Percentiles rank a stretch among this genome's conserved stretches.
Conservation (phyloP, 345 rosid species). For the Physaria fendleri region DNA sequence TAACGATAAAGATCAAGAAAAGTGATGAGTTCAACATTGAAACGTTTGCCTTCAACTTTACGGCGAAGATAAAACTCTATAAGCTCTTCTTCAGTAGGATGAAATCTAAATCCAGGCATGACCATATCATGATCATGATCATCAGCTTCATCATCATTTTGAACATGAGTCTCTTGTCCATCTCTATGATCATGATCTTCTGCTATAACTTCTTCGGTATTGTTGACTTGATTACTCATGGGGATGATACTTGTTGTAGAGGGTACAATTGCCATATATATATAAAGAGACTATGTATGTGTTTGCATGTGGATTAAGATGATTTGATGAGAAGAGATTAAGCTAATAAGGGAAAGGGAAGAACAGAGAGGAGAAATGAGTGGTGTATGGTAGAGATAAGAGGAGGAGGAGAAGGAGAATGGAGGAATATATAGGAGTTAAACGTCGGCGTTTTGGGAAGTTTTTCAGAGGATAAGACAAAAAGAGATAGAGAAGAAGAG, state of each 20-base stretch:
- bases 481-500: too few relatives aligned
- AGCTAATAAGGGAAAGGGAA: constrained; percentile 25
- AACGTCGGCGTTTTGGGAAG: constrained; percentile 22
- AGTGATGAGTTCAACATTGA: constrained; percentile 96
- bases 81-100: constrained; percentile 98
- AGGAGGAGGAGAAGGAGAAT: constrained; percentile 19
- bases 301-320: constrained; percentile 26
- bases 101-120: constrained; percentile 98
- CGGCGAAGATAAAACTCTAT: constrained; percentile 99
- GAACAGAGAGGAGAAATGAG: constrained; percentile 25
- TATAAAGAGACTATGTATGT: too few relatives aligned
- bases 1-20: constrained; percentile 98
- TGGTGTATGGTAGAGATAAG: constrained; percentile 34
- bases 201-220: constrained; percentile 21
- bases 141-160: too few relatives aligned
- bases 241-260: constrained; percentile 49
- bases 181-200: constrained; percentile 23
- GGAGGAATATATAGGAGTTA: too few relatives aligned
- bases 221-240: constrained; percentile 25
- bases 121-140: constrained; percentile 97
- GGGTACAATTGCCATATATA: too few relatives aligned
- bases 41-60: constrained; percentile 98
- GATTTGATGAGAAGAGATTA: constrained; percentile 17
- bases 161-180: too few relatives aligned
- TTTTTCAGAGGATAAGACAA: too few relatives aligned